Evolutionary conservation across 345 rosid genomes (phyloP), one percentile per base, ranked within the genome.

Genomic region (Citrus cavaleriei): DNA sequence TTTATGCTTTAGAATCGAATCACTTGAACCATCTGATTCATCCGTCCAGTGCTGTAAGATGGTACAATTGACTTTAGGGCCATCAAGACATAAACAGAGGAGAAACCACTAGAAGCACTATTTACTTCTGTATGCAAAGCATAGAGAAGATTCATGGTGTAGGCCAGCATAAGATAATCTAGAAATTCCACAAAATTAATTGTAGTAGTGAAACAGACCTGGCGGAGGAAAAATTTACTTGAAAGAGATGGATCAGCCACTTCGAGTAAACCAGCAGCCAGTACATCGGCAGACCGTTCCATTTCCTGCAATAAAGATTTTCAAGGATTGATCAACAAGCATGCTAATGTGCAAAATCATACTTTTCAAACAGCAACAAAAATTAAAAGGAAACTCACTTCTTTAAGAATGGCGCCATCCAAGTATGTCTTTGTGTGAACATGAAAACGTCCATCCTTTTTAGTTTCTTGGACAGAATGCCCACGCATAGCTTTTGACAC

Each of bases 221-320:
- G 99, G 72, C 91, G 97, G 68, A 93, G 93, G 83, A 83, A 97
- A 85, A 84, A 96, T 85, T 93, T 94, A 84, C 86, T 92, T 65
- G 99, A 96, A 83, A 96, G 97, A 78, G 92, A 88, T 60, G 99
- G 99, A 79, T 96, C 97, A 62, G 98, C 93, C 80, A 96, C 88
- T 84, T 96, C 99, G 57, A 96, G 93, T 79, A 96, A 85, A 84
- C 98, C 99, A 70, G 98, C 98, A 83, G 99, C 99, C 81, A 96
- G 93, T 78, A 96, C 93, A 89, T 96, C 99, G 46, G 97, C 89
- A 74, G 99, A 94, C 70, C 93, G 89, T 78, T 94, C 99, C 99
- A 96, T 96, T 82, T 96, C 99, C 98, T 94, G 88, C 81, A 83
- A 82, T 61, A 51, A 69, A 72, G 70, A 81, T 81, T 65, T 55